Evolutionary conservation across 1,139 yeast genomes (phyloP), one percentile per base, ranked within the genome.

Genomic region (Diutina pseudorugosa): DNA sequence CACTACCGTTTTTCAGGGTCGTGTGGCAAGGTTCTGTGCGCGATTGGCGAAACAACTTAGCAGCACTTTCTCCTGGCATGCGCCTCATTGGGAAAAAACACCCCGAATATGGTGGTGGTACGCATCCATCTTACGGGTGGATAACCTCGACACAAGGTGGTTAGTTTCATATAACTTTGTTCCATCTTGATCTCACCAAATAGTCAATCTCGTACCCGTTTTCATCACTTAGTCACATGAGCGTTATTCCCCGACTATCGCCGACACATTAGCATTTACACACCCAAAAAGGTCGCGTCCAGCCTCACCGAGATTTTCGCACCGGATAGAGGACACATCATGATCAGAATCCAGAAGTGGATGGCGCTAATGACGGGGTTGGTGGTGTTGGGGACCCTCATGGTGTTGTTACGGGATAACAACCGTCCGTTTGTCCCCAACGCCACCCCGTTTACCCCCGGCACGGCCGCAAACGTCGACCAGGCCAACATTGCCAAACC

Each of bases 391-490:
- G 21, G 25, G 16, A 45, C 49, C 7, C 49, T 45, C 20, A 18
- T 45, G 40, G 14, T 45, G 21, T 18, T 45, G 12, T 18, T 45
- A 3, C 16, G 40, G 21, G 49, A 45, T 33, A 45, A n/a, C 25
- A 45, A 25, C 21, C 36, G 40, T 11, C 49, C 49, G n/a, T 45
- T 27, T 27, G n/a, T 45, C n/a, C 49, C 49, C 41, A 43, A 43
- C 23, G 14, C 16, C 18, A 16, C 12, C 12, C 12, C 9, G 36
- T 30, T 30, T 9, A 30, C 8, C 36, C 36, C 36, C n/a, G n/a
- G 36, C 6, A 11, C 36, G 36, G 36, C 36, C 14, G 36, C 16
- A 2, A 30, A 30, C n/a, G 36, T 5, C n/a, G 36, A 14, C 14
- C 12, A 30, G 2, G 36, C 36, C 36, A 30, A 30, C 36, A 14